Conservation (phyloP, 768 basidiomycete genomes). For the Lactarius evosmus region DNA sequence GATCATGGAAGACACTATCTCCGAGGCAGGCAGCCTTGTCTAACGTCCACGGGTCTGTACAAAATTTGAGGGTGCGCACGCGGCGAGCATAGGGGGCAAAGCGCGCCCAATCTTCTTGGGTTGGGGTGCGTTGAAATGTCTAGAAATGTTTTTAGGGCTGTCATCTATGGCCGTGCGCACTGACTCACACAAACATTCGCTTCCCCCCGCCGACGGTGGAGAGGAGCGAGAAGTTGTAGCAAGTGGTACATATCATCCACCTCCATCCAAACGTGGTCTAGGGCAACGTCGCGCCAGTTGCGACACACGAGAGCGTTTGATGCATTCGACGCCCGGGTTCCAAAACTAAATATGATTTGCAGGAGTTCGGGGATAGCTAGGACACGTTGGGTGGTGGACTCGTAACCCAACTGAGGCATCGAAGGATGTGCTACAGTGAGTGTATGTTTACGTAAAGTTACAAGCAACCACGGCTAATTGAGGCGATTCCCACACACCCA, state of each 20-base stretch:
- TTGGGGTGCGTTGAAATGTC: constrained; percentile 20
- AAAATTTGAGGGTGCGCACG: constrained; percentile 22
- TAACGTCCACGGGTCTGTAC: neutral
- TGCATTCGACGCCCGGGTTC: constrained; percentile 16
- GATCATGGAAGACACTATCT: constrained; percentile 22
- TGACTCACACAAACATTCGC: constrained; percentile 4
- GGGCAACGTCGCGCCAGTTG: constrained; percentile 22
- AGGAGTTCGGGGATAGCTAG: constrained; percentile 26
- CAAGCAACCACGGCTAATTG: neutral
- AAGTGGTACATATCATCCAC: constrained; percentile 23
- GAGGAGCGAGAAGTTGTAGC: constrained; percentile 17
- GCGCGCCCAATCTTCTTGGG: constrained; percentile 23
- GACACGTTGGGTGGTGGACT: constrained; percentile 25
- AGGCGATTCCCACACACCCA: neutral
- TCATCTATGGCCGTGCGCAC: neutral
- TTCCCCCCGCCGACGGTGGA: neutral
- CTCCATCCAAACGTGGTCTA: constrained; percentile 25
- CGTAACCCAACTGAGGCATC: constrained; percentile 16
- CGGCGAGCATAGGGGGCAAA: constrained; percentile 28
- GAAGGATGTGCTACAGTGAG: neutral
- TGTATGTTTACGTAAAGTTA: neutral
- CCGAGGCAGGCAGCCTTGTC: constrained; percentile 5
- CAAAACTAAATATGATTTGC: constrained; percentile 22
- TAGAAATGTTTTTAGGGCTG: neutral
- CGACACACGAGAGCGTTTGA: constrained; percentile 24